A percentile compares a stretch with the other conserved stretches of the same genome.
Evolutionary conservation across 768 basidiomycete genomes (phyloP).

Genomic region (Lentinula raphanica): DNA sequence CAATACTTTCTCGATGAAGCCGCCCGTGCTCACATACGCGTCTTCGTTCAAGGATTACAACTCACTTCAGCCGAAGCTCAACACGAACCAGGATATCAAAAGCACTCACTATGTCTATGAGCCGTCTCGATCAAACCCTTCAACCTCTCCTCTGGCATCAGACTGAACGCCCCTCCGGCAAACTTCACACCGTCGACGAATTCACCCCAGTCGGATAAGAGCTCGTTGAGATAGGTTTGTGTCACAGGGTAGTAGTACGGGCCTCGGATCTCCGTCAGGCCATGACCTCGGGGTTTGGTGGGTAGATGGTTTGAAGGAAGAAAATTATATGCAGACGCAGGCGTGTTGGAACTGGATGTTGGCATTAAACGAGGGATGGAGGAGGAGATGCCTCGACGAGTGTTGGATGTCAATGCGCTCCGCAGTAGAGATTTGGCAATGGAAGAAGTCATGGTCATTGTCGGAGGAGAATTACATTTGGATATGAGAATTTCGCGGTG

Average conservation of each 20-base stretch:
- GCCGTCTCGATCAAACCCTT: conserved; percentile 32
- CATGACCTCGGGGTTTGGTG: conserved; percentile 29
- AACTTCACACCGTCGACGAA: conserved; percentile 43
- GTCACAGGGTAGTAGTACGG: conserved; percentile 40
- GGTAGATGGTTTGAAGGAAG: conserved; percentile 26
- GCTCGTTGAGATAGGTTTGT: conserved; percentile 34
- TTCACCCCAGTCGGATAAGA: conserved; percentile 35
- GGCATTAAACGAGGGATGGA: not conserved
- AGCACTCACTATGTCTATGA: conserved; percentile 27
- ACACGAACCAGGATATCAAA: not conserved
- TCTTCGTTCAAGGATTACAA: not conserved
- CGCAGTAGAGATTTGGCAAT: not conserved
- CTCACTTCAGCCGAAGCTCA: not conserved
- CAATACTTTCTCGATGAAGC: conserved; percentile 35
- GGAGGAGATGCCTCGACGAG: not conserved
- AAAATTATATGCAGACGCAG: conserved; percentile 17
- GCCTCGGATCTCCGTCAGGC: conserved; percentile 40
- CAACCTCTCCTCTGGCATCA: conserved; percentile 36
- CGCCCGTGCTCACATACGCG: conserved; percentile 37
- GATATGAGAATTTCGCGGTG: not conserved
- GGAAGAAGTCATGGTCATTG: not conserved
- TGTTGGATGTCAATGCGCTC: not conserved
- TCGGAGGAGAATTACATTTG: not conserved
- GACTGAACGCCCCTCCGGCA: conserved; percentile 36
- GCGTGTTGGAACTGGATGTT: not conserved